phyloP scores from a whole-genome alignment of 192 early-diverging fungal species.

The Podila horticola region DNA sequence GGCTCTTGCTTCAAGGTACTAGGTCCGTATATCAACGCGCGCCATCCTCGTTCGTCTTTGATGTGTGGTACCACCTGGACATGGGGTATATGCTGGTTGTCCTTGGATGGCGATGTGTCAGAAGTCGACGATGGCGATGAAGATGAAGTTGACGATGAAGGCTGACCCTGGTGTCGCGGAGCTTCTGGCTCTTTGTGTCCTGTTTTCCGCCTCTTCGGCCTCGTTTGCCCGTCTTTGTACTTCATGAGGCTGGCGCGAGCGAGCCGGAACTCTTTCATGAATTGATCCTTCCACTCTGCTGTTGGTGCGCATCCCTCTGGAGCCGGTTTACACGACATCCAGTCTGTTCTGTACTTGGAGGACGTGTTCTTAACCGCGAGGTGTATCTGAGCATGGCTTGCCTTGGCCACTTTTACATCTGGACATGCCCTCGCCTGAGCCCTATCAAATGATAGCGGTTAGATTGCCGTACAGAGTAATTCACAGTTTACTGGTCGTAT shows the following conservation, averaged over 20 bases:
- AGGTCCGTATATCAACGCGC: conserved; percentile 23
- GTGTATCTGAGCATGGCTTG: conserved; percentile 4
- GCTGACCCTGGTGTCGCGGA: background rate
- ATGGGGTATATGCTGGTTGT: background rate
- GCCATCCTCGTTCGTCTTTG: conserved; percentile 34
- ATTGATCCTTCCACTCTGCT: conserved; percentile 32
- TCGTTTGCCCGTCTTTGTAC: conserved; percentile 1
- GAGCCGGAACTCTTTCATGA: conserved; percentile 26
- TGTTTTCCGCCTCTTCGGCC: conserved; percentile 1
- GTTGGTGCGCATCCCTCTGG: conserved; percentile 40
- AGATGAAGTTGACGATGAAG: background rate
- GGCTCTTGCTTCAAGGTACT: background rate
- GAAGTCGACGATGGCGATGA: background rate
- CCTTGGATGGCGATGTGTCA: background rate
- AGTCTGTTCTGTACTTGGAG: conserved; percentile 29
- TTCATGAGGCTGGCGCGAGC: conserved; percentile 7
- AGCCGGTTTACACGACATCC: conserved; percentile 40
- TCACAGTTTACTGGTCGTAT: too few relatives aligned
- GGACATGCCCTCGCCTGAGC: conserved; percentile 37
- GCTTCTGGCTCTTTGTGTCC: background rate
- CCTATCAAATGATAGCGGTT: conserved; percentile 1
- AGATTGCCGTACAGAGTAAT: too few relatives aligned
- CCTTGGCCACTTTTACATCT: conserved; percentile 25
- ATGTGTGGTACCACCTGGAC: conserved; percentile 13
- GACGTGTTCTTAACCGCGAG: conserved; percentile 47